Conservation (phyloP, 2,329 filamentous ascomycete genomes). For the Exophiala calicioides region DNA sequence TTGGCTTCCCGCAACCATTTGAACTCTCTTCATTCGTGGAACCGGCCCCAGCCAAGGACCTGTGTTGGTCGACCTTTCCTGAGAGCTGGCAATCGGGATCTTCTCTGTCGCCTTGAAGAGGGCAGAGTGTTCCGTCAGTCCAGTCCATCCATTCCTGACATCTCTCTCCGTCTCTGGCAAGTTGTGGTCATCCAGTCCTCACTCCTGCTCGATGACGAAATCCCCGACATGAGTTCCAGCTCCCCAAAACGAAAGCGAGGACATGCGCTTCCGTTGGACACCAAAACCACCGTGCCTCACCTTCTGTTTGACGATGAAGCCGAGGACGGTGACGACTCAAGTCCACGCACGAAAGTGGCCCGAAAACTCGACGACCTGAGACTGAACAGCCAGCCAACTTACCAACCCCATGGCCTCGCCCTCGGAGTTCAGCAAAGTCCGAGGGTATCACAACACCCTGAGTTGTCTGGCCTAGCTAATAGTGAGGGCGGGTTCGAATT, state of each 20-base stretch:
- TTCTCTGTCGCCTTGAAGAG: background rate
- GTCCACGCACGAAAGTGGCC: conserved; percentile 23
- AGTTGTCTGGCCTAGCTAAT: too few relatives aligned
- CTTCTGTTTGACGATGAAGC: conserved; percentile 10
- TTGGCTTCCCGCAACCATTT: too few relatives aligned
- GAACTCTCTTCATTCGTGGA: background rate
- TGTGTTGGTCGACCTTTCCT: too few relatives aligned
- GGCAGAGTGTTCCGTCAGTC: background rate
- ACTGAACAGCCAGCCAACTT: conserved; percentile 7
- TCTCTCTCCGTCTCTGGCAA: background rate
- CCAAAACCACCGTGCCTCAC: conserved; percentile 8
- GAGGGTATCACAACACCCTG: too few relatives aligned
- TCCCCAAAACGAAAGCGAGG: conserved; percentile 26
- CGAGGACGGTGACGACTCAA: conserved; percentile 15
- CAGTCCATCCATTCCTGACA: too few relatives aligned
- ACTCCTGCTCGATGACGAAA: background rate
- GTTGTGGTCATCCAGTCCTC: background rate
- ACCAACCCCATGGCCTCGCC: background rate
- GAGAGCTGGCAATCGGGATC: background rate
- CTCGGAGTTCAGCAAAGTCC: background rate
- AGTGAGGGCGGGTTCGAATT: too few relatives aligned
- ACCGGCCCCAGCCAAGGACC: background rate
- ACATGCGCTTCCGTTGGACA: conserved; percentile 15
- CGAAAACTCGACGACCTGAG: conserved; percentile 33
- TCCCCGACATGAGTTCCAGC: conserved; percentile 12